phyloP scores from a whole-genome alignment of 768 basidiomycete genomes.

The Cystofilobasidium ferigula region DNA sequence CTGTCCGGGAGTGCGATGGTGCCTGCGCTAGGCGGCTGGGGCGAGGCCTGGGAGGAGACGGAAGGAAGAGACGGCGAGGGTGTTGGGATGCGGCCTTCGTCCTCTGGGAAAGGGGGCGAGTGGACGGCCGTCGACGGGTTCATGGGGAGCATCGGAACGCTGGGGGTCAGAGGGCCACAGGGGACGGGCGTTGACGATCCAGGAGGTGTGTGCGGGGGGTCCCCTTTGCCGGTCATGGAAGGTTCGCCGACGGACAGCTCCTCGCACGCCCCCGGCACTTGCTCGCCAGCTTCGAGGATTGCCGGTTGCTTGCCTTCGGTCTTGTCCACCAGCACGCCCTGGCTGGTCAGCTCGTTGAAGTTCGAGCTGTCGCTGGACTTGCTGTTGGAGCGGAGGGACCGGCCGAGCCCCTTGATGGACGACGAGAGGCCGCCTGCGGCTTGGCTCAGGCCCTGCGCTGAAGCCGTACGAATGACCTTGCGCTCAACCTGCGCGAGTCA shows the following conservation, averaged over 20 bases:
- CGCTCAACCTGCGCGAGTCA: slow-evolving; percentile 5
- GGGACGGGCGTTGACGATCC: no score
- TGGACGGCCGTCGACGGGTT: no score
- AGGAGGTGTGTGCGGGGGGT: no score
- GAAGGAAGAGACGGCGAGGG: not conserved
- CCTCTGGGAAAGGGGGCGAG: not conserved
- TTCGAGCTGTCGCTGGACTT: no score
- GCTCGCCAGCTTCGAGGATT: no score
- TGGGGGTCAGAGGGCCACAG: no score
- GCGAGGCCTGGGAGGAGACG: not conserved
- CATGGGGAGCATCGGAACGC: no score
- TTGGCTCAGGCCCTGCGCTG: slow-evolving; percentile 11
- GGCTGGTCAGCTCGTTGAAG: no score
- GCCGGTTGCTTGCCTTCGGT: slow-evolving; percentile 5
- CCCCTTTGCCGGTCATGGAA: no score
- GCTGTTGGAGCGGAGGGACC: not conserved
- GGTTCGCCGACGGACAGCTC: no score
- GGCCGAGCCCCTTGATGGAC: not conserved
- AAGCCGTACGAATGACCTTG: slow-evolving; percentile 15
- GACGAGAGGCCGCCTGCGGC: not conserved
- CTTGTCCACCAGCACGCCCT: not conserved
- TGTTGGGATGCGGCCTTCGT: not conserved
- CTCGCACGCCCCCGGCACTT: no score
- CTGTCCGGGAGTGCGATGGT: no score
- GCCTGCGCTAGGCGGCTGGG: slow-evolving; percentile 44